A percentile compares a stretch with the other conserved stretches of the same genome.
phyloP scores from a whole-genome alignment of 129 eudicot species.

The Gnaphalium uliginosum region DNA sequence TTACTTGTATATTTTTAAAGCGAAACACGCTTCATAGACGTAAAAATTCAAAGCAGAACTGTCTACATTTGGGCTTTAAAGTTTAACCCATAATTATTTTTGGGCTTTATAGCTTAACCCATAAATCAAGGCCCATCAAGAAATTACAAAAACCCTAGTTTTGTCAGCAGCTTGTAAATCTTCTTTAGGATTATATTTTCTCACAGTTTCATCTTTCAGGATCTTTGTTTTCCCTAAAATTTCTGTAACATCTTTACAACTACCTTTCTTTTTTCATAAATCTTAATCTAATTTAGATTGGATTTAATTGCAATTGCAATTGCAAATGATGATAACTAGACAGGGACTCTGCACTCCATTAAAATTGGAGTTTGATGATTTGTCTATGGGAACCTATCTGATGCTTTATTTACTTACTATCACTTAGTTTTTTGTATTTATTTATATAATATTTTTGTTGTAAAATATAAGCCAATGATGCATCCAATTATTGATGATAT shows the following conservation, averaged over 20 bases:
- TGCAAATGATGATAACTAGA: conserved; percentile 21
- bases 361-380: conserved; percentile 19
- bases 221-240: no score
- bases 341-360: conserved; percentile 29
- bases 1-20: no score
- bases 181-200: no score
- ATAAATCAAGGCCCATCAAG: background rate
- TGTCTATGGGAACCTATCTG: conserved; percentile 30
- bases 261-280: background rate
- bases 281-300: no score
- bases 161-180: no score
- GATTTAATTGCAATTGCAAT: background rate
- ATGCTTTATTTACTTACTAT: background rate
- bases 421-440: background rate
- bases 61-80: no score
- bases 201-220: no score
- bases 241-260: no score
- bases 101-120: background rate
- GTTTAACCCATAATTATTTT: no score
- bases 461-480: conserved; percentile 5
- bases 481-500: background rate
- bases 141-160: background rate
- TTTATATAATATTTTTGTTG: background rate
- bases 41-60: no score
- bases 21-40: no score